Percentiles rank a stretch among this genome's conserved stretches.
These are phyloP conservation scores for Boletellus ananiceps DNA, from an alignment of 768 basidiomycete species.

Conservation along the genomic window DNA sequence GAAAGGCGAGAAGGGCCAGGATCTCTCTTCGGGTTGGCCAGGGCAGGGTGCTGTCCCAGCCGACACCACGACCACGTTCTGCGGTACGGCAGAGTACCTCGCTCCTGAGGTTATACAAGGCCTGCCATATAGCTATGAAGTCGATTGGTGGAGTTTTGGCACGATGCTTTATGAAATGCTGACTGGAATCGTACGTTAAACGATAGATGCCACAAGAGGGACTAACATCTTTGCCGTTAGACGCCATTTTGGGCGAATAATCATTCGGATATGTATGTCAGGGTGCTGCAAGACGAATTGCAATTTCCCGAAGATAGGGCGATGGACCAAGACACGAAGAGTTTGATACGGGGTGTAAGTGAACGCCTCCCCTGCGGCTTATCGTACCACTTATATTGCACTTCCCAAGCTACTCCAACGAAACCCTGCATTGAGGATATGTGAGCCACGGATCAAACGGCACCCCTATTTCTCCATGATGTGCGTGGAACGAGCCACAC, in stretches of 20 bases:
- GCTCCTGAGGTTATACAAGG: constrained; percentile 97
- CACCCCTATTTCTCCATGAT: constrained; percentile 97
- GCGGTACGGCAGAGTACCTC: constrained; percentile 94
- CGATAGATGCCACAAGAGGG: constrained; percentile 8
- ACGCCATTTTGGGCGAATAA: constrained; percentile 93
- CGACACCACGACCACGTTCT: constrained; percentile 83
- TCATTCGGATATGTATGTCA: constrained; percentile 92
- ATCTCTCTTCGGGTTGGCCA: constrained; percentile 54
- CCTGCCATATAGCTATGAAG: constrained; percentile 84
- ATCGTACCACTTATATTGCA: constrained; percentile 7
- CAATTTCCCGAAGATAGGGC: constrained; percentile 85
- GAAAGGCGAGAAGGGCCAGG: constrained; percentile 55
- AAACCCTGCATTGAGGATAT: constrained; percentile 85
- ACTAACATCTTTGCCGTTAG: constrained; percentile 36
- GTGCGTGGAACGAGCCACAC: constrained; percentile 38
- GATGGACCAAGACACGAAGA: constrained; percentile 95
- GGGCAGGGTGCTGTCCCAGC: constrained; percentile 42
- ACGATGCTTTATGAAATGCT: constrained; percentile 98
- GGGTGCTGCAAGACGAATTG: constrained; percentile 86
- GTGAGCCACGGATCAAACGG: constrained; percentile 88
- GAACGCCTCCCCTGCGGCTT: neutral
- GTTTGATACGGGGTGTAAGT: constrained; percentile 89
- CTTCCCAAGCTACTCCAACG: constrained; percentile 76
- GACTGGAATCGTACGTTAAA: constrained; percentile 73
- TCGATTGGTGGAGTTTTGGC: constrained; percentile 98